Base-by-base conservation (phyloP, 2,329 filamentous ascomycete species). In the Paecilomyces variotii region DNA sequence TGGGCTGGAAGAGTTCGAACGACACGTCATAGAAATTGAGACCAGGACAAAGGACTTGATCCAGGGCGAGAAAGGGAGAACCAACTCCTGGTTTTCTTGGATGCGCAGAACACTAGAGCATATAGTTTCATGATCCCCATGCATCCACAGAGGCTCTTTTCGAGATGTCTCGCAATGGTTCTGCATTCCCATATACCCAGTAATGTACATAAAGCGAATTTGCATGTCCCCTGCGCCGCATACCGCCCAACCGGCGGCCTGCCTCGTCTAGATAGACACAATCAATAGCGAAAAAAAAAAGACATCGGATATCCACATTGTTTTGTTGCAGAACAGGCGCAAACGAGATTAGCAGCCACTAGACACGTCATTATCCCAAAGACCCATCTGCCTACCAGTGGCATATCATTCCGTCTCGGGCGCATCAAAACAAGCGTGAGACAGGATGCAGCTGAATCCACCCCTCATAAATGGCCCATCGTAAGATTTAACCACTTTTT, bases 1-100 rank as follows among this genome's bases (percentile, higher is more conserved):
- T 61, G 89, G 89, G 0, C 85, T 96, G 0, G 78, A 76, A 10
- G 88, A 91, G 61, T 95, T 96, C 72, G 89, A 92, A 72, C 81
- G 84, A 54, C 88, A 92, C 71, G 89, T 94, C 1, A 78, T 82
- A 53, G 87, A 90, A 57, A 82, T 90, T 54, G 90, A 89, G 77
- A 79, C 73, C 49, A 78, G 85, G 45, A 84, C 87, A 0, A 80
- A 84, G 49, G 82, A 85, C 63, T 73, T 91, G 32, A 84, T 88
- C 68, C 69, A 70, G 12, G 83, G 85, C 62, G 81, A 88, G 6
- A 83, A 86, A 72, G 84, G 87, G 70, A 83, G 84, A 64, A 84
- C 68, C 80, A 84, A 63, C 53, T 76, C 75, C 60, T 89, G 86
- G 86, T 73, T 86, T 52, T 80, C 86, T 45, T 79, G 85, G 71